These are phyloP conservation scores for Trametes polyzona DNA, from an alignment of 1,284 basidiomycete genomes.

Conservation along the genomic window DNA sequence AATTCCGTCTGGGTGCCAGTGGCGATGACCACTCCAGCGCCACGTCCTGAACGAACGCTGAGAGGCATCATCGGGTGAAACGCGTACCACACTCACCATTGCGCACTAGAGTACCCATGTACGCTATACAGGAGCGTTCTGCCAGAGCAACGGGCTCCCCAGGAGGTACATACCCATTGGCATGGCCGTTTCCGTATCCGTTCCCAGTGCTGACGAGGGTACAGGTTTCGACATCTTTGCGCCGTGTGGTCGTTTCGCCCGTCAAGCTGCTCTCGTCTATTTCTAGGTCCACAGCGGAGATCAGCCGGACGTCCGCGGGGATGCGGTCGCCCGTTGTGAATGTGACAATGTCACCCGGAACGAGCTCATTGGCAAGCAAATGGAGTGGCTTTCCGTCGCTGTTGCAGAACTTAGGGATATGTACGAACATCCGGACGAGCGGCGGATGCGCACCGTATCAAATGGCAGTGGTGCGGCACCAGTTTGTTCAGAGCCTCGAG, in stretches of 20 bases:
- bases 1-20: slow-evolving; percentile 93
- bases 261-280: slow-evolving; percentile 96
- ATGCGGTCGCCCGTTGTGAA: slow-evolving; percentile 94
- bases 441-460: slow-evolving; percentile 79
- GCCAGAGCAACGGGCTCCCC: slow-evolving; percentile 73
- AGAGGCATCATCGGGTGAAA: not conserved
- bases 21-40: slow-evolving; percentile 87
- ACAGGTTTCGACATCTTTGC: slow-evolving; percentile 69
- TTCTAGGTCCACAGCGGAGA: slow-evolving; percentile 82
- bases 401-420: too few relatives aligned
- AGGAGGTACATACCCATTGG: slow-evolving; percentile 9
- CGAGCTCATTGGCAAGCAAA: slow-evolving; percentile 90
- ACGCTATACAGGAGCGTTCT: slow-evolving; percentile 89
- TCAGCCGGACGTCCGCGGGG: slow-evolving; percentile 90
- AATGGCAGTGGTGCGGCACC: slow-evolving; percentile 94
- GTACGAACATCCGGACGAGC: too few relatives aligned
- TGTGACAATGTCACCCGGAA: slow-evolving; percentile 92
- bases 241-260: slow-evolving; percentile 86
- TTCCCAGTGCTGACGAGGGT: slow-evolving; percentile 17
- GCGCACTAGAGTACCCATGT: slow-evolving; percentile 97
- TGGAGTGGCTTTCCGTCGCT: slow-evolving; percentile 78
- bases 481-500: slow-evolving; percentile 95
- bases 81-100: slow-evolving; percentile 57
- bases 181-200: slow-evolving; percentile 22
- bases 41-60: slow-evolving; percentile 59